Conservation (phyloP, 192 early-diverging fungal species). For the Entophlyctis luteolus region DNA sequence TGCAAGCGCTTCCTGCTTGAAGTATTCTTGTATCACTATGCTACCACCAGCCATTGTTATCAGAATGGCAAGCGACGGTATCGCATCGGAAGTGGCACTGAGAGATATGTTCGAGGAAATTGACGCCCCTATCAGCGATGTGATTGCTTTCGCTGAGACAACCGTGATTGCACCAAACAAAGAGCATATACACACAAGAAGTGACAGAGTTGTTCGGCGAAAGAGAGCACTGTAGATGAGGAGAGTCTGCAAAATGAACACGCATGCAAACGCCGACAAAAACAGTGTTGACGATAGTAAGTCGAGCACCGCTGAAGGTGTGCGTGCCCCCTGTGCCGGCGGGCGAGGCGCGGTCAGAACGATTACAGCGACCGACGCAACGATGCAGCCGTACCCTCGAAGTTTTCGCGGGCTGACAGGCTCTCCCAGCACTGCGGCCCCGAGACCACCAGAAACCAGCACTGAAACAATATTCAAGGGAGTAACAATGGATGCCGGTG, state of each 20-base stretch:
- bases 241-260: constrained; percentile 19
- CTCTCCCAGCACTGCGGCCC: constrained; percentile 21
- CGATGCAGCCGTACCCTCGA: constrained; percentile 23
- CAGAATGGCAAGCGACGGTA: constrained; percentile 17
- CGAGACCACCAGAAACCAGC: constrained; percentile 20
- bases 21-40: constrained; percentile 30
- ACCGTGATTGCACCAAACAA: constrained; percentile 34
- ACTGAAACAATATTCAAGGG: constrained; percentile 35
- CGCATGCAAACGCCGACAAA: constrained; percentile 9
- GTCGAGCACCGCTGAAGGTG: constrained; percentile 20
- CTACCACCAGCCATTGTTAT: constrained; percentile 17
- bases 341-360: constrained; percentile 27
- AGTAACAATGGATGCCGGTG: constrained; percentile 33
- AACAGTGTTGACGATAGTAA: background rate
- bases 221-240: constrained; percentile 19
- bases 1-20: constrained; percentile 32
- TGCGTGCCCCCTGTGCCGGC: background rate
- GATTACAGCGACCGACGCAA: constrained; percentile 23
- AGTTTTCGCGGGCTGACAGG: constrained; percentile 2
- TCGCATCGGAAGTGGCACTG: background rate
- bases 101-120: background rate
- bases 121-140: constrained; percentile 5
- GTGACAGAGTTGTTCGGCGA: constrained; percentile 4
- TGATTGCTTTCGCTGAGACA: constrained; percentile 26
- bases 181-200: constrained; percentile 19